phyloP scores from a whole-genome alignment of 139 green algal genomes.

The Chlorella sp. region DNA sequence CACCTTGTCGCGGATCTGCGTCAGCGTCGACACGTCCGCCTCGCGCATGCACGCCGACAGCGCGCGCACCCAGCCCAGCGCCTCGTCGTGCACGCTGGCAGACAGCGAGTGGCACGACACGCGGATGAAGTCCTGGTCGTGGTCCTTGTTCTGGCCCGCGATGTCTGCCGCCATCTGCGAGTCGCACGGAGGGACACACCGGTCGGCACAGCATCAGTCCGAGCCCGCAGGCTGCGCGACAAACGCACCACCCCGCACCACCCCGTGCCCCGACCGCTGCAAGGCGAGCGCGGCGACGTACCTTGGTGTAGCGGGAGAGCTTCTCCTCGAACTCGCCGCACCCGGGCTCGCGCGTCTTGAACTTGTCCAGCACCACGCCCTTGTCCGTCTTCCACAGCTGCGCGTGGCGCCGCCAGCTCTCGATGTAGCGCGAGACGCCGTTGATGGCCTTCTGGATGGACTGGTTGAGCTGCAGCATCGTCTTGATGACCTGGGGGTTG shows the following conservation, averaged over 20 bases:
- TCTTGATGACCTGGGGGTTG: constrained; percentile 51
- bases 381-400: constrained; percentile 84
- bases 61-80: constrained; percentile 60
- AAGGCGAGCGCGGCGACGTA: no score
- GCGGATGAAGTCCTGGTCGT: constrained; percentile 65
- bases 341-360: constrained; percentile 56
- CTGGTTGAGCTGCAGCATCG: constrained; percentile 63
- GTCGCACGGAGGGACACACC: no score
- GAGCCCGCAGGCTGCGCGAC: no score
- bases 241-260: no score
- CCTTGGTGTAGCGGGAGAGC: constrained; percentile 66
- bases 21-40: constrained; percentile 43
- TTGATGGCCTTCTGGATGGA: constrained; percentile 51
- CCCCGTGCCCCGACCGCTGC: no score
- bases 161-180: constrained; percentile 35
- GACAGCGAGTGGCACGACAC: constrained; percentile 55
- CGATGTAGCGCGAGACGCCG: constrained; percentile 55
- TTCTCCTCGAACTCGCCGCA: constrained; percentile 67
- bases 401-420: constrained; percentile 68
- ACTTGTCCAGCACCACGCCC: constrained; percentile 69
- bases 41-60: constrained; percentile 61
- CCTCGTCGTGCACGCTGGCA: constrained; percentile 61
- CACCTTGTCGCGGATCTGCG: constrained; percentile 36
- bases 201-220: no score
- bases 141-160: constrained; percentile 36